Evolutionary conservation across 2,329 filamentous ascomycete species (phyloP).

Genomic region (Nemania sp.): DNA sequence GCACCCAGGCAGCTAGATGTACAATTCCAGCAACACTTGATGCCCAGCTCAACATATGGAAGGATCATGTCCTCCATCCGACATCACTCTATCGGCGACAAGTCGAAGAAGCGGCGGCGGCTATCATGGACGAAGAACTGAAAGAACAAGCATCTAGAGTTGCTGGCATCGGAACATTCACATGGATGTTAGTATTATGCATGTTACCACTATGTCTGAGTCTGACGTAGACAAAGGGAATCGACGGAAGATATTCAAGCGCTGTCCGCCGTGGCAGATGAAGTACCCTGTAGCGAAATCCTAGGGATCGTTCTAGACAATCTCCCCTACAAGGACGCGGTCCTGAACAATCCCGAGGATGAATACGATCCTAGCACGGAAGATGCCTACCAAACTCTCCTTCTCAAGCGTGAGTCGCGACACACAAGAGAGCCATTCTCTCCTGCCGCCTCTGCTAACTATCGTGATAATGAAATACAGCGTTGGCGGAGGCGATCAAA

Average conservation of each 20-base stretch:
- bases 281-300: constrained; percentile 12
- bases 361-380: constrained; percentile 4
- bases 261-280: neutral
- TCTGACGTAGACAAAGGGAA: neutral
- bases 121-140: constrained; percentile 11
- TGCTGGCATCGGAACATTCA: constrained; percentile 1
- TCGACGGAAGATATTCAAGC: neutral
- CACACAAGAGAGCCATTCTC: no score
- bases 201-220: neutral
- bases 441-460: no score
- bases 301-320: constrained; percentile 11
- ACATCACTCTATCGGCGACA: neutral
- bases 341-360: neutral
- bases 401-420: constrained; percentile 1
- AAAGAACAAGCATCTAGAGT: constrained; percentile 1
- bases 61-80: neutral
- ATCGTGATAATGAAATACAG: neutral
- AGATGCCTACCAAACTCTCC: neutral
- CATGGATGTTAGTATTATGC: constrained; percentile 6
- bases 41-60: neutral
- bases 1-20: neutral
- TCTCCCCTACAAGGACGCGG: constrained; percentile 4
- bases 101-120: constrained; percentile 1
- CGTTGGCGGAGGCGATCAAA: neutral
- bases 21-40: neutral